These are phyloP conservation scores for Abrus precatorius DNA, from an alignment of 306 rosid genomes.

Conservation along the genomic window DNA sequence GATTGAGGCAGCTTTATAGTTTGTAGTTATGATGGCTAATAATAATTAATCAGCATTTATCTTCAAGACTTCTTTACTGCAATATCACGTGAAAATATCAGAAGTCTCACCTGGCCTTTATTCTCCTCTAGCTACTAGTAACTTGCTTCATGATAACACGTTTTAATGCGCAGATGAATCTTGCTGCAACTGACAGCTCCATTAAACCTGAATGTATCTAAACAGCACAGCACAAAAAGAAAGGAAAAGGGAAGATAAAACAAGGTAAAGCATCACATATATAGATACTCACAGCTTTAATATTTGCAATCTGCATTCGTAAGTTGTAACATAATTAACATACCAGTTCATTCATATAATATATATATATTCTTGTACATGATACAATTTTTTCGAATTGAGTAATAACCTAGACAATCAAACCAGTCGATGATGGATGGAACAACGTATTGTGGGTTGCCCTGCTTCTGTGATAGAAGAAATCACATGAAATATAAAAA, in stretches of 20 bases:
- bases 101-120: constrained; percentile 47
- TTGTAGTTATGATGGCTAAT: constrained; percentile 22
- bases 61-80: constrained; percentile 1
- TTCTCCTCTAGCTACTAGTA: constrained; percentile 29
- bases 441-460: not conserved
- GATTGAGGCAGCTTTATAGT: constrained; percentile 31
- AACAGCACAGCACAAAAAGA: constrained; percentile 33
- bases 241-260: not conserved
- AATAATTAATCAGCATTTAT: constrained; percentile 32
- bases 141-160: constrained; percentile 24
- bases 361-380: constrained; percentile 35
- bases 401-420: not conserved
- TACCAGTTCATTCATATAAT: not conserved
- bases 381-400: constrained; percentile 29
- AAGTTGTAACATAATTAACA: not conserved
- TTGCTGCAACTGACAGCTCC: constrained; percentile 29
- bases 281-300: constrained; percentile 2
- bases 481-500: constrained; percentile 47
- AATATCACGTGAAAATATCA: constrained; percentile 49
- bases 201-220: constrained; percentile 19
- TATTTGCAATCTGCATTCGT: not conserved
- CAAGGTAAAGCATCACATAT: constrained; percentile 3
- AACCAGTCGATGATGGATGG: constrained; percentile 7
- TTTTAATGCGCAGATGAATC: constrained; percentile 28
- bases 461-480: constrained; percentile 42